Conservation (phyloP, 345 rosid species). For the Pugionium dolabratum region DNA sequence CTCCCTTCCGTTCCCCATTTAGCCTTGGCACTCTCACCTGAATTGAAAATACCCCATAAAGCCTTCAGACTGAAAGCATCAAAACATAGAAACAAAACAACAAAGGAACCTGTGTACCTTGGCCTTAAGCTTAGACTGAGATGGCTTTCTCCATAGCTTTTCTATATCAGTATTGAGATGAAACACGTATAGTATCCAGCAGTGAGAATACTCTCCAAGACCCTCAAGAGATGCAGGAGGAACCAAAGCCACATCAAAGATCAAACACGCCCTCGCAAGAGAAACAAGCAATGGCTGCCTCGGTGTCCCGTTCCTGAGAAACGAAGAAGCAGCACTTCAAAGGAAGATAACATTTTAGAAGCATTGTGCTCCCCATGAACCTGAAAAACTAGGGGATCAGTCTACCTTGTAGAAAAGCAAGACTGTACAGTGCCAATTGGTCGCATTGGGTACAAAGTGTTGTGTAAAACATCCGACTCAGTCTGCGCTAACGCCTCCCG, state of each 20-base stretch:
- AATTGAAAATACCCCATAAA: slow-evolving; percentile 33
- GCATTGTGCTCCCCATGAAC: background rate
- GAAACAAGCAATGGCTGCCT: slow-evolving; percentile 91
- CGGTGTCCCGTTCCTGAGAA: slow-evolving; percentile 81
- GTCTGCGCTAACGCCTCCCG: slow-evolving; percentile 62
- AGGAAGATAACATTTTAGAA: slow-evolving; percentile 16
- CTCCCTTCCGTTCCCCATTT: slow-evolving; percentile 79
- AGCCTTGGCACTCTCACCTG: slow-evolving; percentile 96
- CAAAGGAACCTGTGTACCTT: slow-evolving; percentile 47
- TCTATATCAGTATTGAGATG: slow-evolving; percentile 92
- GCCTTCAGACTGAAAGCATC: slow-evolving; percentile 29
- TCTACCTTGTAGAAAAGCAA: slow-evolving; percentile 72
- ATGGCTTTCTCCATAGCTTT: slow-evolving; percentile 87
- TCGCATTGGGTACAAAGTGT: slow-evolving; percentile 63
- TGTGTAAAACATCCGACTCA: slow-evolving; percentile 45
- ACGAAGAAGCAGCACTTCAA: slow-evolving; percentile 1
- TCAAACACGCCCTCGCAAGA: slow-evolving; percentile 75
- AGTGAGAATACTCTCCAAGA: slow-evolving; percentile 82
- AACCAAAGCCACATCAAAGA: slow-evolving; percentile 67
- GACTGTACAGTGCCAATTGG: slow-evolving; percentile 76
- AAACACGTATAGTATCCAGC: slow-evolving; percentile 90
- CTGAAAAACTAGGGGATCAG: slow-evolving; percentile 6
- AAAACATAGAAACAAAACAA: slow-evolving; percentile 1
- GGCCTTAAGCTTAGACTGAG: slow-evolving; percentile 89
- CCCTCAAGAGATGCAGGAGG: slow-evolving; percentile 97